Conservation (phyloP, 1,284 basidiomycete genomes). For the Gastroboletus turbinatus region DNA sequence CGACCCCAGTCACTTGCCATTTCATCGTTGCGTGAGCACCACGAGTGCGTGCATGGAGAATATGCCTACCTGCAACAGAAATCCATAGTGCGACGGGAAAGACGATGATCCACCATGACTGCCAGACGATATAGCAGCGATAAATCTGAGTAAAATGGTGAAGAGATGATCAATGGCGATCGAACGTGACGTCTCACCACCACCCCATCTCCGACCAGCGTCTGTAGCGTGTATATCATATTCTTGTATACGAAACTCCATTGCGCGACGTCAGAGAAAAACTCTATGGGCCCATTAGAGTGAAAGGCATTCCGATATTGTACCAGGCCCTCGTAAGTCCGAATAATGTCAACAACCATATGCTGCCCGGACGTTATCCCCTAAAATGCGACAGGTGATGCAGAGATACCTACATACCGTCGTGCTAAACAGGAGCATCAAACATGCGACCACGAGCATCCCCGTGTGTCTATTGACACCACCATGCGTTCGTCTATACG, state of each 20-base stretch:
- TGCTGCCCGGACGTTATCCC: background rate
- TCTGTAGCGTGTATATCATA: background rate
- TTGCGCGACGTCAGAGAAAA: background rate
- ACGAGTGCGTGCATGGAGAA: background rate
- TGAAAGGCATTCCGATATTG: background rate
- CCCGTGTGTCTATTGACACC: background rate
- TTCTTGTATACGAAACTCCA: background rate
- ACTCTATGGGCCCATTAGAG: background rate
- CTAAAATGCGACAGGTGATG: background rate
- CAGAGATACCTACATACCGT: background rate
- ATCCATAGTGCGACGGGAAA: background rate
- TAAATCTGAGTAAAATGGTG: background rate
- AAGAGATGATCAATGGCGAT: background rate
- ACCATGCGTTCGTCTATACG: background rate
- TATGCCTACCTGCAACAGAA: background rate
- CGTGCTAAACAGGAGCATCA: background rate
- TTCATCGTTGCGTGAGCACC: background rate
- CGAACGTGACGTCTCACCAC: background rate
- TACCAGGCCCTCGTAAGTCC: background rate
- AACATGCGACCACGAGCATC: conserved; percentile 6
- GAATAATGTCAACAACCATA: background rate
- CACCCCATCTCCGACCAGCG: background rate
- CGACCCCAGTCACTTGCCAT: background rate
- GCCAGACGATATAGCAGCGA: background rate
- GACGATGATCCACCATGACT: background rate